Conservation (phyloP, 208 protist species). For the Endotrypanum monterogeii region DNA sequence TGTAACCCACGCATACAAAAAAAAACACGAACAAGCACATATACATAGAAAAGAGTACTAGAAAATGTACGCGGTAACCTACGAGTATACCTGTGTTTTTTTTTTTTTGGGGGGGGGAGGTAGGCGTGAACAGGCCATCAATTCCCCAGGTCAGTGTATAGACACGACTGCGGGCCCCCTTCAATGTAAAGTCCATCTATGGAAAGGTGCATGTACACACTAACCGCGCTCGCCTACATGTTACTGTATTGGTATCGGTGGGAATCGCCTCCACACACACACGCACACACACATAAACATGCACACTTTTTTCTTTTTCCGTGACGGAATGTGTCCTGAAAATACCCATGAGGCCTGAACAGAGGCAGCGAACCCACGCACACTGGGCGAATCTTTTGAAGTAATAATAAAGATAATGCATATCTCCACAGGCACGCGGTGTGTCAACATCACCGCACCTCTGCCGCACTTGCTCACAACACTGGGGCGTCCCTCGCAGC, state of each 20-base stretch:
- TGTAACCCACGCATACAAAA: background rate
- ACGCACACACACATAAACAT: too few species aligned
- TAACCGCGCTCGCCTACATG: background rate
- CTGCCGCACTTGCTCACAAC: background rate
- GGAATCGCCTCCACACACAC: background rate
- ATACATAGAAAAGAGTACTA: background rate
- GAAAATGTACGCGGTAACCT: too few species aligned
- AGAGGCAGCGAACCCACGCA: background rate
- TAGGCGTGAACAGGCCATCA: background rate
- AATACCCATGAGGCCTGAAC: too few species aligned
- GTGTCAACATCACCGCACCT: background rate
- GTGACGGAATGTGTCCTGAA: too few species aligned
- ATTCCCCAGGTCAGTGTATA: too few species aligned
- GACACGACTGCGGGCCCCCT: background rate
- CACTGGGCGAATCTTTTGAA: too few species aligned
- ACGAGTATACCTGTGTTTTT: background rate
- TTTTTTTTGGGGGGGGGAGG: too few species aligned
- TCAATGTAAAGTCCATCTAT: background rate
- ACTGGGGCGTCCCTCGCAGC: background rate
- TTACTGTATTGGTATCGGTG: background rate
- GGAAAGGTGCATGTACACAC: background rate
- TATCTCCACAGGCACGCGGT: background rate
- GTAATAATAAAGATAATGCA: background rate
- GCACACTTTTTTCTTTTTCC: background rate
- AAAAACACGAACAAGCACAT: slow-evolving; percentile 1